These are phyloP conservation scores for Mrakia hoshinonis DNA, from an alignment of 768 basidiomycete genomes.

Conservation along the genomic window DNA sequence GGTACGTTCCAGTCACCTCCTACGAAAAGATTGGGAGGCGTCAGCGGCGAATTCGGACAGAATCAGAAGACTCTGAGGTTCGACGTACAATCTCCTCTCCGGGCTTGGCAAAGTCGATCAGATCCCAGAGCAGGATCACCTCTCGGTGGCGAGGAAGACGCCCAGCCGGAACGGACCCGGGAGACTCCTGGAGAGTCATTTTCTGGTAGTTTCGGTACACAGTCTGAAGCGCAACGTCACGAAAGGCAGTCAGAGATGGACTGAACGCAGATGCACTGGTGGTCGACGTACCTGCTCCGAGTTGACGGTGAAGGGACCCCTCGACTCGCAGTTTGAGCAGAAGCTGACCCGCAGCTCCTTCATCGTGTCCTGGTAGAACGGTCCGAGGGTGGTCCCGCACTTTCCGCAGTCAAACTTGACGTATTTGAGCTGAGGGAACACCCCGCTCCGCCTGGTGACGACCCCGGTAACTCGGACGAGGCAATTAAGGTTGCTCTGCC, in stretches of 20 bases:
- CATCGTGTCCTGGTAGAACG: slow-evolving; percentile 94
- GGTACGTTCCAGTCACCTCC: slow-evolving; percentile 97
- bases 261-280: background rate
- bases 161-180: slow-evolving; percentile 94
- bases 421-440: slow-evolving; percentile 98
- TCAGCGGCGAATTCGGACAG: background rate
- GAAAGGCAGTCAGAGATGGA: too few species aligned
- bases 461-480: slow-evolving; percentile 93
- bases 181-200: slow-evolving; percentile 96
- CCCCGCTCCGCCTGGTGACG: slow-evolving; percentile 87
- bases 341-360: slow-evolving; percentile 89
- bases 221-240: slow-evolving; percentile 51
- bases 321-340: slow-evolving; percentile 86
- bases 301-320: slow-evolving; percentile 92
- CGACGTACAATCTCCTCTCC: slow-evolving; percentile 87
- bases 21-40: slow-evolving; percentile 38
- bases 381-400: slow-evolving; percentile 86
- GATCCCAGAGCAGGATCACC: slow-evolving; percentile 91
- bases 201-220: slow-evolving; percentile 98
- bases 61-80: background rate
- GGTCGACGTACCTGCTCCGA: slow-evolving; percentile 76
- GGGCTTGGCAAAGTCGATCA: slow-evolving; percentile 95
- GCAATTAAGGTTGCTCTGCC: slow-evolving; percentile 84
- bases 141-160: slow-evolving; percentile 94
- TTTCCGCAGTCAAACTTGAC: slow-evolving; percentile 98